Base-by-base conservation (phyloP, 2,329 filamentous ascomycete genomes). In the Alternaria viburni region DNA sequence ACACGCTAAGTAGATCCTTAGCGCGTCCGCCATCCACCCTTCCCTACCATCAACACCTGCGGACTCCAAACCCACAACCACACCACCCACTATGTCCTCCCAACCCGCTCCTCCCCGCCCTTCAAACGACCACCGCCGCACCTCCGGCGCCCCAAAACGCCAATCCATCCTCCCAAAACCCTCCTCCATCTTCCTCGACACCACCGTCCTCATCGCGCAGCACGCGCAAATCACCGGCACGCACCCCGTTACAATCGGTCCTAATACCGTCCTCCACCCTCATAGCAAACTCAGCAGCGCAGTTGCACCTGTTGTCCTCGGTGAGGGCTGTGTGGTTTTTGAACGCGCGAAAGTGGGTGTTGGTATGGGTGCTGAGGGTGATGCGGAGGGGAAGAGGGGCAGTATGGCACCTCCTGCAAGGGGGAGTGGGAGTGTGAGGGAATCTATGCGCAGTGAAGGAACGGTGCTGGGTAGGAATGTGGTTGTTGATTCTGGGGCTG, bases 221-320 rank as follows among this genome's bases (percentile, higher is more conserved):
- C 83, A 84, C 69, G 83, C 81, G 4, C 76, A 81, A 36, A 73
- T 85, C 17, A 88, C 81, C n/a, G 96, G 96, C 67, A 89, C 87
- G 3, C 87, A 96, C 77, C 90, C 89, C 2, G 92, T 99, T 67
- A 90, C 88, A 47, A 89, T 98, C 66, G 90, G 90, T 60, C 86
- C 91, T 23, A 90, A 93, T 74, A 90, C 89, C 4, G 87, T 97
- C 7, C 82, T 99, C n/a, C 95, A 98, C 74, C 94, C 96, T 1
- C 92, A 94, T 52, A 88, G 90, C 15, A 89, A 74, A 54, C 75
- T 85, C 28, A 78, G 76, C 41, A 82, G 82, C 43, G 75, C 78
- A 1, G 58, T 77, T 17, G 81, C 80, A n/a, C 77, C 79, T 2
- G 81, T 85, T 1, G 77, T 77, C 17, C 74, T 85, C 8, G 83